These are phyloP conservation scores for Verticillium albo-atrum DNA, from an alignment of 2,329 filamentous ascomycete species.

Conservation along the genomic window DNA sequence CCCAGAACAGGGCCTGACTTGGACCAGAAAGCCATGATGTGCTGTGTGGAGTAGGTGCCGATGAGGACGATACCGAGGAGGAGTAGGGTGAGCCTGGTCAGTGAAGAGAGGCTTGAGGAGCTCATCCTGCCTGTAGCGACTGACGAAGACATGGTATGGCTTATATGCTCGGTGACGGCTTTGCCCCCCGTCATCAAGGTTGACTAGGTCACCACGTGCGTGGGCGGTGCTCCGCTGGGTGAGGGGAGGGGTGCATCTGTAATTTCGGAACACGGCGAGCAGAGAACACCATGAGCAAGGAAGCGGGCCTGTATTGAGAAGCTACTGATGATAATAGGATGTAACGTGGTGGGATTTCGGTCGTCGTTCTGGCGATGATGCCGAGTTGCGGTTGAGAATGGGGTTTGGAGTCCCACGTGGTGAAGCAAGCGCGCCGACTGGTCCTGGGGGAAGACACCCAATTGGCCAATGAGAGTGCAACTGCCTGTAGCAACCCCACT, in stretches of 20 bases:
- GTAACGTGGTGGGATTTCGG: neutral
- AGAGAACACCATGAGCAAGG: neutral
- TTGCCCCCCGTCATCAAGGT: neutral
- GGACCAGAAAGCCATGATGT: slow-evolving; percentile 8
- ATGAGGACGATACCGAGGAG: slow-evolving; percentile 7
- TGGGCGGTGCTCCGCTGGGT: neutral
- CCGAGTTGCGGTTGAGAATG: neutral
- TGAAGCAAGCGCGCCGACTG: neutral
- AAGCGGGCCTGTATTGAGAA: neutral
- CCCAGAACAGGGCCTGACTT: slow-evolving; percentile 3
- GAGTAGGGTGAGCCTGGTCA: slow-evolving; percentile 9
- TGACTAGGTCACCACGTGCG: neutral
- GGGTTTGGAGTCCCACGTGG: neutral
- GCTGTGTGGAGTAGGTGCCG: slow-evolving; percentile 5
- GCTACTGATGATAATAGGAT: neutral
- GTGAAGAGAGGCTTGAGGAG: neutral
- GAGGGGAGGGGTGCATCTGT: neutral
- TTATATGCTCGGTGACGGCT: neutral
- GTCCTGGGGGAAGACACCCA: too few species aligned
- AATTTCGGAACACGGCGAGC: neutral
- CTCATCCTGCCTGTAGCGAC: neutral
- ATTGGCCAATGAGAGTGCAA: neutral
- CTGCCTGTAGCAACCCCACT: too few species aligned
- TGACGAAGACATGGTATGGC: neutral
- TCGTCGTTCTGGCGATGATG: neutral